Evolutionary conservation across 805 yeast species (phyloP).

Genomic region (Ogataea salicorniae): DNA sequence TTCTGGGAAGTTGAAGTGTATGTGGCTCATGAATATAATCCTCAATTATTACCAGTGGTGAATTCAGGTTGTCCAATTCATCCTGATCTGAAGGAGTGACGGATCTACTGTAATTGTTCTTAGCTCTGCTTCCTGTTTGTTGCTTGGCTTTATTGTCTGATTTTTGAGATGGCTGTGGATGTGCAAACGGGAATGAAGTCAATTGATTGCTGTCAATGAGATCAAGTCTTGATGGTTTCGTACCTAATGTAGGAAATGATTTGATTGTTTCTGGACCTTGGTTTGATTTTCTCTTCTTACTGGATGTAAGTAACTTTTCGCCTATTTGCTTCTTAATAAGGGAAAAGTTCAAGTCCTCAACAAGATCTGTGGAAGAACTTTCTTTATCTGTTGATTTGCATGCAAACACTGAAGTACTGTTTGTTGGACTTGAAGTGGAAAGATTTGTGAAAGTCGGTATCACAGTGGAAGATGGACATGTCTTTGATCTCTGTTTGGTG

Average conservation of each 20-base stretch:
- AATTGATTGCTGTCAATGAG: constrained; percentile 42
- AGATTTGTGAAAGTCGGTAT: too few species aligned
- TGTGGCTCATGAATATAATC: constrained; percentile 42
- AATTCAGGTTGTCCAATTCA: not conserved
- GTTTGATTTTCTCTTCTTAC: not conserved
- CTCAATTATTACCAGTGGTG: constrained; percentile 42
- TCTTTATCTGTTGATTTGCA: too few species aligned
- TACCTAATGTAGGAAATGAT: not conserved
- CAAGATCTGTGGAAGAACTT: too few species aligned
- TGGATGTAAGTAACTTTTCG: not conserved
- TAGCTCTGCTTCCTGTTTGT: too few species aligned
- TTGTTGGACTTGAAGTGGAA: too few species aligned
- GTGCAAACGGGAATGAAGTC: constrained; percentile 50
- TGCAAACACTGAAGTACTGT: too few species aligned
- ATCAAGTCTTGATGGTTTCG: constrained; percentile 37
- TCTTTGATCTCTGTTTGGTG: not conserved
- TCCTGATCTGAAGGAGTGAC: not conserved
- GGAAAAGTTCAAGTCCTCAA: too few species aligned
- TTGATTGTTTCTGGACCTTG: not conserved
- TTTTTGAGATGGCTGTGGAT: constrained; percentile 30
- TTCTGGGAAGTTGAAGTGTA: constrained; percentile 2
- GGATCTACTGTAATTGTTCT: too few species aligned
- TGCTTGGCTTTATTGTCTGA: not conserved
- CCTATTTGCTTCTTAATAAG: not conserved
- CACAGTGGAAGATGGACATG: too few species aligned